Evolutionary conservation across 148 eudicot genomes (phyloP).

Genomic region (Rhododendron kiyosumense): DNA sequence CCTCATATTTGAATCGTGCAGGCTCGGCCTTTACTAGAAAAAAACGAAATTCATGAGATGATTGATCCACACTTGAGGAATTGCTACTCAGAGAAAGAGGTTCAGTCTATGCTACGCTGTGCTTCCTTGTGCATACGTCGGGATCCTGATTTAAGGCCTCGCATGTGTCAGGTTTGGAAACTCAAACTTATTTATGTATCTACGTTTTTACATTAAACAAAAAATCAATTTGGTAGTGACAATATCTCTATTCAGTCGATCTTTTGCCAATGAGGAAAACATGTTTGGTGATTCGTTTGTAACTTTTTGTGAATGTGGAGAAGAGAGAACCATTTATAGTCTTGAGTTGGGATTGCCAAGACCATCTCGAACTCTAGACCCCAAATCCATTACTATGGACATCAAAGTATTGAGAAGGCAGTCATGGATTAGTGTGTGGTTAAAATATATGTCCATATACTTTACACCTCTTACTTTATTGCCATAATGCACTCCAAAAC

Average conservation of each 20-base stretch:
- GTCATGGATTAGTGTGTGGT: not conserved
- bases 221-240: not conserved
- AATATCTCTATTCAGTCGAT: not conserved
- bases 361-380: not conserved
- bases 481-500: not conserved
- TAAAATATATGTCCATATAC: not conserved
- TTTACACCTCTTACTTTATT: not conserved
- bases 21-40: constrained; percentile 78
- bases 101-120: constrained; percentile 59
- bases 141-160: constrained; percentile 79
- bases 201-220: not conserved
- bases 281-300: not conserved
- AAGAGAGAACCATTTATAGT: not conserved
- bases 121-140: constrained; percentile 74
- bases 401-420: not conserved
- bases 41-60: constrained; percentile 41
- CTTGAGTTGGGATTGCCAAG: not conserved
- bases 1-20: constrained; percentile 23
- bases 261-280: not conserved
- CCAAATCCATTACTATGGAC: not conserved
- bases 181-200: not conserved
- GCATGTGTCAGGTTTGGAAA: constrained; percentile 84
- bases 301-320: not conserved
- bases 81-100: constrained; percentile 55
- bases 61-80: constrained; percentile 57